phyloP scores from a whole-genome alignment of 2,329 filamentous ascomycete genomes.

The Blumeriella jaapii region DNA sequence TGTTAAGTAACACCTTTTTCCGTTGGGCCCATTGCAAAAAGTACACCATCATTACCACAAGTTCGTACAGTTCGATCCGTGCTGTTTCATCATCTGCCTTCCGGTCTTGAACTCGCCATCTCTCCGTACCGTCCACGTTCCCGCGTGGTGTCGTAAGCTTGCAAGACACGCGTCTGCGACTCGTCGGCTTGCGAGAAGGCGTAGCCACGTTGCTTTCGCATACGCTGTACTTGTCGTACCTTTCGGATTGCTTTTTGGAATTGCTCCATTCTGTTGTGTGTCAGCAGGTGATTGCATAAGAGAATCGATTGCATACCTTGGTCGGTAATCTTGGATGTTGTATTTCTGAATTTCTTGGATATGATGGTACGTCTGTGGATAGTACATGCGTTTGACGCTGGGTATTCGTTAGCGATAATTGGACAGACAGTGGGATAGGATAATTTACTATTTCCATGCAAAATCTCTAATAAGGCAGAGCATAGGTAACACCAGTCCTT shows the following conservation, averaged over 20 bases:
- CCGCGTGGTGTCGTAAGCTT: conserved; percentile 95
- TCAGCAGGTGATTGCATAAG: background rate
- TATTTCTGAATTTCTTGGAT: conserved; percentile 99
- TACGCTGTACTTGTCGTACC: conserved; percentile 93
- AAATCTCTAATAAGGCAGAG: conserved; percentile 82
- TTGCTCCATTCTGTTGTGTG: conserved; percentile 73
- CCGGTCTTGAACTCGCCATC: conserved; percentile 45
- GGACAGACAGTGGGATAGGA: no score
- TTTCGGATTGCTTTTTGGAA: conserved; percentile 99
- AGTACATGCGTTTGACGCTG: conserved; percentile 84
- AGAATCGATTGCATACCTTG: conserved; percentile 49
- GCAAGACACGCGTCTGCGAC: conserved; percentile 84
- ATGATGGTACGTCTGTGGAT: conserved; percentile 90
- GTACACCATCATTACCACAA: no score
- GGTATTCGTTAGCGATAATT: conserved; percentile 14
- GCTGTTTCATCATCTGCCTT: conserved; percentile 10
- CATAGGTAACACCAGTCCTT: conserved; percentile 67
- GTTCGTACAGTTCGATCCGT: no score
- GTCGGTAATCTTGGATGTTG: conserved; percentile 97
- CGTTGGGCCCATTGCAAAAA: no score
- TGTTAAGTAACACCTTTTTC: no score
- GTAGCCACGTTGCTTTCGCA: conserved; percentile 98
- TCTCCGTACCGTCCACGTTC: conserved; percentile 88
- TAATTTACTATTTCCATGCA: conserved; percentile 75
- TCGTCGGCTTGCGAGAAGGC: conserved; percentile 98